Evolutionary conservation across 768 basidiomycete genomes (phyloP).

Genomic region (Hygrocybe punicea): DNA sequence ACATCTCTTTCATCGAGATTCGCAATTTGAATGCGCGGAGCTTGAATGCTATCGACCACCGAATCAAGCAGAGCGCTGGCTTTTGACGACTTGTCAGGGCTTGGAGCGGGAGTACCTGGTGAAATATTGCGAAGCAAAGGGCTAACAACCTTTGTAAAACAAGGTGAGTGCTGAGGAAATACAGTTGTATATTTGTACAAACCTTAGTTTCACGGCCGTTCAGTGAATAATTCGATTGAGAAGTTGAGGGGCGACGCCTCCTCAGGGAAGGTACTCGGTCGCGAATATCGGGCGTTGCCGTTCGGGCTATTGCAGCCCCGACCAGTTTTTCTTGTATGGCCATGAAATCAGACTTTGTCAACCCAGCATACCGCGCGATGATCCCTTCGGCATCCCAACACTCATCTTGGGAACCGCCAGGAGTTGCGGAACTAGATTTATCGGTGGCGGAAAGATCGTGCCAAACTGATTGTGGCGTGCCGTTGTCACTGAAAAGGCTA

Average conservation of each 20-base stretch:
- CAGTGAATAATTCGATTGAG: slow-evolving; percentile 72
- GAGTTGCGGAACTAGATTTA: slow-evolving; percentile 46
- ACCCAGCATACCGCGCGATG: slow-evolving; percentile 60
- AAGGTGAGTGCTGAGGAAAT: neutral
- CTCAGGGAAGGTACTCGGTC: slow-evolving; percentile 69
- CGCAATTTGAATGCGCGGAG: slow-evolving; percentile 27
- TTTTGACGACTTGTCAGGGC: slow-evolving; percentile 52
- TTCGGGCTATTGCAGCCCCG: slow-evolving; percentile 56
- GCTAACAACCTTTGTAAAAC: slow-evolving; percentile 50
- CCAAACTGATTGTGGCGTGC: slow-evolving; percentile 55
- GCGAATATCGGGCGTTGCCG: slow-evolving; percentile 52
- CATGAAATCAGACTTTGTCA: slow-evolving; percentile 66
- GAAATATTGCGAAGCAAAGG: slow-evolving; percentile 50
- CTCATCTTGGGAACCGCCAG: slow-evolving; percentile 51
- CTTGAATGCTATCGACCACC: slow-evolving; percentile 50
- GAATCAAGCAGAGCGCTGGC: slow-evolving; percentile 68
- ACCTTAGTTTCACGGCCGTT: slow-evolving; percentile 47
- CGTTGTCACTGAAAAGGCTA: slow-evolving; percentile 52
- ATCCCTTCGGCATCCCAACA: slow-evolving; percentile 63
- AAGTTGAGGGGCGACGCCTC: slow-evolving; percentile 73
- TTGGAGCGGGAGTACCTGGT: slow-evolving; percentile 35
- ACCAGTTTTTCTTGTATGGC: slow-evolving; percentile 76
- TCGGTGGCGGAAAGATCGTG: slow-evolving; percentile 54
- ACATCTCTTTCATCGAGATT: slow-evolving; percentile 15
- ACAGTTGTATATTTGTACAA: slow-evolving; percentile 5